These are phyloP conservation scores for Phascolomyces articulosus DNA, from an alignment of 371 early-diverging fungal genomes.

Conservation along the genomic window DNA sequence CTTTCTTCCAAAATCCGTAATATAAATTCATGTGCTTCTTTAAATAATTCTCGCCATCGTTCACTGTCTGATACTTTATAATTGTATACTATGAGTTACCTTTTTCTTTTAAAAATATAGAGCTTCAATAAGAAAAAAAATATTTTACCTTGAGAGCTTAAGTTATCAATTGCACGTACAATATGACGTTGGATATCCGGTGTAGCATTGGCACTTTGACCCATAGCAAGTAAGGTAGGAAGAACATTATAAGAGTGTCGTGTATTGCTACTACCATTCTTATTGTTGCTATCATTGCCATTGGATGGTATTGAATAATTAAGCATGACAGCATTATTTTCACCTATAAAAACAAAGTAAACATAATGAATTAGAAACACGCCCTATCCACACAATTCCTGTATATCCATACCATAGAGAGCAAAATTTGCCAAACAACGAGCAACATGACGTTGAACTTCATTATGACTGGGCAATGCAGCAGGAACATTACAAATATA, in stretches of 20 bases:
- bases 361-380: no score
- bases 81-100: no score
- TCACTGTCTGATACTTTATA: slow-evolving; percentile 7
- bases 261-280: neutral
- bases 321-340: slow-evolving; percentile 30
- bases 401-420: slow-evolving; percentile 63
- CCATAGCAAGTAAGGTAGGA: slow-evolving; percentile 49
- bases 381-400: no score
- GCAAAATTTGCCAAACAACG: slow-evolving; percentile 62
- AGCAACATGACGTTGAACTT: slow-evolving; percentile 58
- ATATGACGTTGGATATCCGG: slow-evolving; percentile 46
- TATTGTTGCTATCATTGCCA: neutral
- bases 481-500: slow-evolving; percentile 45
- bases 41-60: slow-evolving; percentile 13
- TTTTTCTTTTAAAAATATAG: no score
- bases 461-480: slow-evolving; percentile 31
- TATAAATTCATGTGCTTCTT: slow-evolving; percentile 25
- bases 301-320: neutral
- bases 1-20: slow-evolving; percentile 17
- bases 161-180: slow-evolving; percentile 49
- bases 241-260: slow-evolving; percentile 42
- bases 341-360: slow-evolving; percentile 18
- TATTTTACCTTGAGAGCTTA: slow-evolving; percentile 35
- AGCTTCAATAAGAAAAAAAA: neutral
- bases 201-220: slow-evolving; percentile 28